Conservation (phyloP, 2,329 filamentous ascomycete species). For the Sclerotinia glacialis region DNA sequence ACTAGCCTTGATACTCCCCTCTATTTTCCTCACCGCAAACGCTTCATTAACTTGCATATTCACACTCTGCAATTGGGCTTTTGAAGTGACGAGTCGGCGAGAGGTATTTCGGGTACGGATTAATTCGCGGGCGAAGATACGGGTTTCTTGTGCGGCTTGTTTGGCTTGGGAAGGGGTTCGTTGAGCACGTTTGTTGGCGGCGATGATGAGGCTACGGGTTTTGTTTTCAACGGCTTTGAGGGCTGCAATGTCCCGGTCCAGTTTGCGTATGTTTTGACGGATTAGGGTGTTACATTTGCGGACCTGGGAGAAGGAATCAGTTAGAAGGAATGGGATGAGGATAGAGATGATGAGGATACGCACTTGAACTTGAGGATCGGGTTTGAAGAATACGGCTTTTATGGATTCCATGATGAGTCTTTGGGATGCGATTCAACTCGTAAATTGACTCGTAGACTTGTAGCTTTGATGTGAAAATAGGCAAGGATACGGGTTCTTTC, state of each 20-base stretch:
- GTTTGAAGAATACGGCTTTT: slow-evolving; percentile 82
- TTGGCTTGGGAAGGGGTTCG: slow-evolving; percentile 73
- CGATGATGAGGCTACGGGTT: slow-evolving; percentile 79
- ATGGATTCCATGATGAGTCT: slow-evolving; percentile 73
- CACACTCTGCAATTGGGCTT: slow-evolving; percentile 88
- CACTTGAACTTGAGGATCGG: slow-evolving; percentile 91
- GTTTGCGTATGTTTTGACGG: slow-evolving; percentile 83
- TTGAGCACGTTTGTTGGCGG: slow-evolving; percentile 77
- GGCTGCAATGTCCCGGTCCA: slow-evolving; percentile 85
- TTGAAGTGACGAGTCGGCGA: slow-evolving; percentile 74
- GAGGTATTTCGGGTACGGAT: slow-evolving; percentile 76
- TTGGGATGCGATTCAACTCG: not conserved
- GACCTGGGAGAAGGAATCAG: slow-evolving; percentile 55
- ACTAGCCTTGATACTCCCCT: slow-evolving; percentile 81
- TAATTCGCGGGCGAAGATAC: slow-evolving; percentile 84
- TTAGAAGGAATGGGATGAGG: slow-evolving; percentile 2
- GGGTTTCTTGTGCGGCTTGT: slow-evolving; percentile 78
- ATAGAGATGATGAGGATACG: slow-evolving; percentile 32
- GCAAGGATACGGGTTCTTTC: not conserved
- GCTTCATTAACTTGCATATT: slow-evolving; percentile 98
- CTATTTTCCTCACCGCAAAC: slow-evolving; percentile 92
- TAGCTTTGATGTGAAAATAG: not conserved
- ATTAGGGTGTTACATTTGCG: slow-evolving; percentile 93
- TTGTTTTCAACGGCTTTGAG: slow-evolving; percentile 78
- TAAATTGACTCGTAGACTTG: not conserved